A percentile compares a stretch with the other conserved stretches of the same genome.
phyloP scores from a whole-genome alignment of 768 basidiomycete species.

The Phanerochaete sordida region DNA sequence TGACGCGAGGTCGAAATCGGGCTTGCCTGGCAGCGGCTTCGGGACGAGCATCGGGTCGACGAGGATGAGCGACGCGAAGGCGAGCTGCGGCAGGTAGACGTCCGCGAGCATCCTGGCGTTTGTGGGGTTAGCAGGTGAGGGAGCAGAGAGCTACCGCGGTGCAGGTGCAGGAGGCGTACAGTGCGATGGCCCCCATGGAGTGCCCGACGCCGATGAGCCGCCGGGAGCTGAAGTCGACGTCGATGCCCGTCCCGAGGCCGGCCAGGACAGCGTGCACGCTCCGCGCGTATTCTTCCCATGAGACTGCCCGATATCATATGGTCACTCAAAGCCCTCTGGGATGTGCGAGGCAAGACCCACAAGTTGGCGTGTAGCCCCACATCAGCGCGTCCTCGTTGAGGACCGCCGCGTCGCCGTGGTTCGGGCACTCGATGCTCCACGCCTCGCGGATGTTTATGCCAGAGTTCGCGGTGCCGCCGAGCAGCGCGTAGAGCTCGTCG shows the following conservation, averaged over 20 bases:
- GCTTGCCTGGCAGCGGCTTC: conserved; percentile 14
- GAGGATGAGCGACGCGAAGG: conserved; percentile 38
- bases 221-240: conserved; percentile 46
- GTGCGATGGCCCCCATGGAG: conserved; percentile 47
- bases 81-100: conserved; percentile 37
- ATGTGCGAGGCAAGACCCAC: too few species aligned
- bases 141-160: neutral
- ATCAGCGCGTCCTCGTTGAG: conserved; percentile 43
- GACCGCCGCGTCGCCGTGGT: conserved; percentile 50
- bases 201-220: conserved; percentile 51
- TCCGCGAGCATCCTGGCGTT: conserved; percentile 35
- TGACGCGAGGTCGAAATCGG: conserved; percentile 20
- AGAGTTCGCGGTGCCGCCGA: conserved; percentile 8
- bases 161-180: conserved; percentile 27
- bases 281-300: conserved; percentile 52
- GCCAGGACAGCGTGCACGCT: conserved; percentile 44
- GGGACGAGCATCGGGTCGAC: conserved; percentile 42
- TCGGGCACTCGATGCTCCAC: conserved; percentile 52
- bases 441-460: conserved; percentile 40
- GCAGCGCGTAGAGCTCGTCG: conserved; percentile 37
- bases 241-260: conserved; percentile 44
- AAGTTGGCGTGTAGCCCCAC: conserved; percentile 38
- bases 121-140: neutral
- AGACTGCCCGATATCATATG: neutral
- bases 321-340: too few species aligned